Conservation (phyloP, 352 stramenopile species). For the Pythium periplocum region DNA sequence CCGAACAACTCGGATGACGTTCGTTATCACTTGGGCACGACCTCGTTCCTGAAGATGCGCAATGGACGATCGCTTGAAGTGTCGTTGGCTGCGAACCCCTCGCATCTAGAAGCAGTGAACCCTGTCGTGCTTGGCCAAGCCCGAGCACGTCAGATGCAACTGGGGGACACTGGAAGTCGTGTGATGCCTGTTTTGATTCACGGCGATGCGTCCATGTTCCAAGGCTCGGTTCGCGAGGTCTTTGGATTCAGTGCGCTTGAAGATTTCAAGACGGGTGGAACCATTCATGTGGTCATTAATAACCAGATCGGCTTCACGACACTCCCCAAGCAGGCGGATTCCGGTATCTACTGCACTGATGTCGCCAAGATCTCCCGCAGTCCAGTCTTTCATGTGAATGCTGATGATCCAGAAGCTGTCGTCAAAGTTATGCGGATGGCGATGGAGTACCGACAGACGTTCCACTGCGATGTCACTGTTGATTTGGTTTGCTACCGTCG, state of each 20-base stretch:
- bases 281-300: conserved; percentile 99
- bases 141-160: conserved; percentile 89
- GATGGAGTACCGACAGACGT: conserved; percentile 86
- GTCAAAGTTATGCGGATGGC: conserved; percentile 91
- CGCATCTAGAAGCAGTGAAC: conserved; percentile 99
- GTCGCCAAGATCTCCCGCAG: conserved; percentile 96
- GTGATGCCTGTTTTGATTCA: conserved; percentile 98
- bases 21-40: conserved; percentile 83
- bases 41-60: conserved; percentile 60
- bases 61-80: conserved; percentile 65
- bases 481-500: conserved; percentile 98
- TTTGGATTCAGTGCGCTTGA: conserved; percentile 86
- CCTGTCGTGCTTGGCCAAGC: conserved; percentile 95
- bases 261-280: conserved; percentile 96
- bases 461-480: conserved; percentile 96
- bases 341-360: conserved; percentile 97
- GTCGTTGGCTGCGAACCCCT: conserved; percentile 96
- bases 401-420: conserved; percentile 94
- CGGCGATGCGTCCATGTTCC: conserved; percentile 93
- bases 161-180: conserved; percentile 77
- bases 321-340: conserved; percentile 94
- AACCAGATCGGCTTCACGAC: conserved; percentile 99
- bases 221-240: conserved; percentile 77
- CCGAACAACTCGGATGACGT: conserved; percentile 89
- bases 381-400: conserved; percentile 95